A percentile compares a stretch with the other conserved stretches of the same genome.
phyloP scores from a whole-genome alignment of 495 filamentous ascomycete species.

The Podospora pseudocomata region DNA sequence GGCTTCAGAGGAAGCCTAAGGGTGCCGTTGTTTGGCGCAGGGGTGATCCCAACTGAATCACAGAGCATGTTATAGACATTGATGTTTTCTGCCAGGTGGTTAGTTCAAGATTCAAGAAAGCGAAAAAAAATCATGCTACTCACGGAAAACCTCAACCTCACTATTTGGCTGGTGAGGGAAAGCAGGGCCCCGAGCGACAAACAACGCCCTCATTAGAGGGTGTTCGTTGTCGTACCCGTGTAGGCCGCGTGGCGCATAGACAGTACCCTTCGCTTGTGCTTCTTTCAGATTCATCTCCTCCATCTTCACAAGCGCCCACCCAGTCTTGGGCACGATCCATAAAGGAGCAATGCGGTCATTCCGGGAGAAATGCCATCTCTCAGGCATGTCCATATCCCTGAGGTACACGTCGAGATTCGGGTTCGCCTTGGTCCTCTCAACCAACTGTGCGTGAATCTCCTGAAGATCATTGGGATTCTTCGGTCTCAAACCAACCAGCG shows the following conservation, averaged over 20 bases:
- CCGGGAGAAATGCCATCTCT: slow-evolving; percentile 78
- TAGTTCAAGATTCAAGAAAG: not conserved
- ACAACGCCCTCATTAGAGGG: slow-evolving; percentile 89
- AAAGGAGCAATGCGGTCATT: slow-evolving; percentile 87
- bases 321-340: slow-evolving; percentile 86
- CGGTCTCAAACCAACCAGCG: slow-evolving; percentile 79
- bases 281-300: slow-evolving; percentile 69
- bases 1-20: slow-evolving; percentile 71
- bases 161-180: slow-evolving; percentile 83
- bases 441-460: slow-evolving; percentile 47
- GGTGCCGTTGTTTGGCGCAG: slow-evolving; percentile 81
- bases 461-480: slow-evolving; percentile 59
- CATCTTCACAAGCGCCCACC: slow-evolving; percentile 82
- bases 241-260: slow-evolving; percentile 72
- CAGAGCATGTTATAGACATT: slow-evolving; percentile 96
- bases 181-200: slow-evolving; percentile 80
- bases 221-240: slow-evolving; percentile 91
- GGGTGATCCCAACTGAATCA: slow-evolving; percentile 68
- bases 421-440: slow-evolving; percentile 52
- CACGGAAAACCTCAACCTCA: slow-evolving; percentile 77
- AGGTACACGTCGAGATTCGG: slow-evolving; percentile 80
- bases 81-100: slow-evolving; percentile 65
- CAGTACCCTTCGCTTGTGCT: slow-evolving; percentile 54
- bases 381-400: slow-evolving; percentile 75
- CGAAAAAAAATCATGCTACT: slow-evolving; percentile 34